Percentiles rank a stretch among this genome's conserved stretches.
These are phyloP conservation scores for Elymus sibiricus DNA, from an alignment of 176 grass and related monocot species.

Conservation along the genomic window DNA sequence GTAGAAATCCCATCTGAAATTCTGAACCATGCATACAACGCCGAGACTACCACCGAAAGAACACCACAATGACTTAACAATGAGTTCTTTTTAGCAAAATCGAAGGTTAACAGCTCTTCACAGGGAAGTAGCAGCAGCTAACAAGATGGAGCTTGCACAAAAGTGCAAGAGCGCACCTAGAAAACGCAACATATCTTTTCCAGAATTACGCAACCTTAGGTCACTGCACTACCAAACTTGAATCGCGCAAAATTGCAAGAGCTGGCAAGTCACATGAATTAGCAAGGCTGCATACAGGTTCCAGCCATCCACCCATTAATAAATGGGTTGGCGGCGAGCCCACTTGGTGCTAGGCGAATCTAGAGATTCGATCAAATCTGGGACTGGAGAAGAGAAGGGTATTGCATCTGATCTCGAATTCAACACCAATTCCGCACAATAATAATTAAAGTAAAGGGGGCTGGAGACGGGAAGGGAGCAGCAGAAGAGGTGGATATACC, in stretches of 20 bases:
- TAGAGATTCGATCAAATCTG: constrained; percentile 2
- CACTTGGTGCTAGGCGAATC: background rate
- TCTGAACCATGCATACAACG: constrained; percentile 19
- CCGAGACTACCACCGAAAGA: background rate
- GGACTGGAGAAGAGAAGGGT: background rate
- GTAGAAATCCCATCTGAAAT: background rate
- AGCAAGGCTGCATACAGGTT: background rate
- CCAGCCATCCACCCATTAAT: background rate
- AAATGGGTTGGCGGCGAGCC: background rate
- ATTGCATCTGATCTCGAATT: background rate
- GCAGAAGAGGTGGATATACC: constrained; percentile 24
- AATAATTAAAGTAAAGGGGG: background rate
- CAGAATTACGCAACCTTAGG: background rate
- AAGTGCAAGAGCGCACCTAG: background rate
- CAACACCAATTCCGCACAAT: background rate
- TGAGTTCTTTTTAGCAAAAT: background rate
- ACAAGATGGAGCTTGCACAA: background rate
- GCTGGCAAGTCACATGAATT: background rate
- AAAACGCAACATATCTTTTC: background rate
- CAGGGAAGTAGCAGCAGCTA: background rate
- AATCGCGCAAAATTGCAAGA: background rate
- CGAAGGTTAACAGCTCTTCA: background rate
- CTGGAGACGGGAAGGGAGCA: background rate
- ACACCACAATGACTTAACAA: background rate
- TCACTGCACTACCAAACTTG: background rate